Evolutionary conservation across 1,284 basidiomycete genomes (phyloP).

Genomic region (Irpex sp.): DNA sequence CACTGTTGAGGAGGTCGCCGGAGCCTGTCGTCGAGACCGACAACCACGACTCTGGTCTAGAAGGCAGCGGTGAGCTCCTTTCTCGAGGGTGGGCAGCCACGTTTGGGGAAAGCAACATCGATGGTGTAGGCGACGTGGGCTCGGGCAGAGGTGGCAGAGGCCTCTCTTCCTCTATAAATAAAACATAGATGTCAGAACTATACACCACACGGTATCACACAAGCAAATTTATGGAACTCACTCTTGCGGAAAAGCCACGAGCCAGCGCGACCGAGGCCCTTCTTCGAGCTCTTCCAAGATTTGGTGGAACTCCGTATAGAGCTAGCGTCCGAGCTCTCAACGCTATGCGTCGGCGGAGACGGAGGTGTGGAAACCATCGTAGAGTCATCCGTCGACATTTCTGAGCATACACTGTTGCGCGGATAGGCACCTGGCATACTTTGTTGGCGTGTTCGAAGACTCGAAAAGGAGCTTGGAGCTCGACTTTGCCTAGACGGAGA

Average conservation of each 20-base stretch:
- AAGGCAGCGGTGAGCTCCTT: background rate
- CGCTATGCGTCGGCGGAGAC: slow-evolving; percentile 23
- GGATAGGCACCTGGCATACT: slow-evolving; percentile 24
- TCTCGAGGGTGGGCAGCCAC: slow-evolving; percentile 11
- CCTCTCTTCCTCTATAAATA: slow-evolving; percentile 5
- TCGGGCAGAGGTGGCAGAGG: slow-evolving; percentile 1
- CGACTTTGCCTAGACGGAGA: background rate
- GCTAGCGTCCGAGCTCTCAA: slow-evolving; percentile 18
- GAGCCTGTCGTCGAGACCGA: slow-evolving; percentile 25
- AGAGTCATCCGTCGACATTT: slow-evolving; percentile 31
- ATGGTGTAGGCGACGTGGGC: background rate
- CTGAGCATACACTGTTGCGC: slow-evolving; percentile 29
- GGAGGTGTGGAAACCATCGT: slow-evolving; percentile 28
- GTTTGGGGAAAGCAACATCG: slow-evolving; percentile 5
- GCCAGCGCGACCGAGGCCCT: slow-evolving; percentile 27
- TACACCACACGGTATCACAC: slow-evolving; percentile 11
- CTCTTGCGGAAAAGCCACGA: slow-evolving; percentile 25
- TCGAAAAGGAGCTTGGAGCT: slow-evolving; percentile 17
- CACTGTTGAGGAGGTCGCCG: slow-evolving; percentile 25
- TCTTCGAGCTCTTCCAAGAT: slow-evolving; percentile 27
- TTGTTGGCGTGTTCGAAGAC: slow-evolving; percentile 24
- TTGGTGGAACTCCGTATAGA: slow-evolving; percentile 23
- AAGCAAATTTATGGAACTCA: slow-evolving; percentile 16
- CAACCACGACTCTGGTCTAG: slow-evolving; percentile 21
- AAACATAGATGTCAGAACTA: background rate